Base-by-base conservation (phyloP, 2,329 filamentous ascomycete genomes). In the Cladobotryum protrusum region DNA sequence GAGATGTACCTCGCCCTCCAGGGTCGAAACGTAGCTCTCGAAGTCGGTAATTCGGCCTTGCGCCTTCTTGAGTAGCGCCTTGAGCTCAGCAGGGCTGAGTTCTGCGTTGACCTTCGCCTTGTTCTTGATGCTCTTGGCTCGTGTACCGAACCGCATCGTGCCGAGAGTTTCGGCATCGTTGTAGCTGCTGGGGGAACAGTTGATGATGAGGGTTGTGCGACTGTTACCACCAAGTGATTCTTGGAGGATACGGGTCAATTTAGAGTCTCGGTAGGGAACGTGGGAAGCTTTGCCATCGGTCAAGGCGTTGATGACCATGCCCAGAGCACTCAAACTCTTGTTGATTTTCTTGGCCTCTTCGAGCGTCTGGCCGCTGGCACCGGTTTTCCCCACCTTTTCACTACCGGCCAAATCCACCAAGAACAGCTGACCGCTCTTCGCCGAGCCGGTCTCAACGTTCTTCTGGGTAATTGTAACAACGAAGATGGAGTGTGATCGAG, bases 311-410 rank as follows among this genome's bases (percentile, higher is more conserved):
- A 99, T 99, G 73, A 97, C 93, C 91, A 96, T 97, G 62, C 93
- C 93, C 53, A 99, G 79, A 49, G 93, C 91, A 73, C 91, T 96
- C 75, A 99, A 80, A 78, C 90, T 96, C 79, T 97, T 97, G 80
- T 99, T 99, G 79, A 99, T 99, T 79, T 99, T 99, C 78, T 97
- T 97, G 54, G 93, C 93, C 69, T 99, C 93, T 69, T 97, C 93
- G 40, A 99, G 77, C 4, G 92, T 97, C 71, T 97, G 93, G 50
- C 93, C 93, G 67, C 89, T 96, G 55, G 93, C 93, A 60, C 93
- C 93, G 29, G 93, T 99, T 79, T 99, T 97, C 66, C 93, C 92
- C 46, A 97, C 90, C 75, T 97, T 97, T 73, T 99, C 93, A 64
- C 89, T 96, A 77, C 93, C 93, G 47, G 93, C 93, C 76, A 99